A percentile compares a stretch with the other conserved stretches of the same genome.
Conservation (phyloP, 2,329 filamentous ascomycete genomes). For the Xylaria sp. region DNA sequence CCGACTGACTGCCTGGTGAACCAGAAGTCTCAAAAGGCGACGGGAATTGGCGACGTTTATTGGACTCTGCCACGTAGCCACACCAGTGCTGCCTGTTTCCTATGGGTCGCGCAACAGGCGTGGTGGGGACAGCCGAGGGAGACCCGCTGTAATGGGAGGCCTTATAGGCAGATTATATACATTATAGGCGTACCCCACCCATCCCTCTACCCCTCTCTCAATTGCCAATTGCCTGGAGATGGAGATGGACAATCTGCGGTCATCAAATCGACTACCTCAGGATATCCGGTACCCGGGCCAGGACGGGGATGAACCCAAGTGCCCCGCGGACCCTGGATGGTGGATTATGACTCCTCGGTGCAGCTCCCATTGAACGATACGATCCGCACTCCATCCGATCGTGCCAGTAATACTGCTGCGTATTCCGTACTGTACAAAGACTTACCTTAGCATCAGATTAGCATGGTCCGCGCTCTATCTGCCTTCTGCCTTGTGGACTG, state of each 20-base stretch:
- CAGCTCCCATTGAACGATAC: slow-evolving; percentile 13
- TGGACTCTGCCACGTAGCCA: slow-evolving; percentile 28
- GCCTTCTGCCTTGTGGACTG: slow-evolving; percentile 33
- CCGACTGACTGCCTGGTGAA: slow-evolving; percentile 23
- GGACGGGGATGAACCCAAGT: slow-evolving; percentile 1
- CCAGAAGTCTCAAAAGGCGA: neutral
- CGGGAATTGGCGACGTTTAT: slow-evolving; percentile 30
- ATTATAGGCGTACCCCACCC: neutral
- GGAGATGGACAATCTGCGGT: neutral
- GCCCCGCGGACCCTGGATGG: slow-evolving; percentile 27
- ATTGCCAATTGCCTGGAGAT: neutral
- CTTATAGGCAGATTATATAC: too few species aligned
- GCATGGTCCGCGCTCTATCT: slow-evolving; percentile 29
- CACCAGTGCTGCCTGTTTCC: slow-evolving; percentile 31
- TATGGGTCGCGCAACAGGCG: slow-evolving; percentile 20
- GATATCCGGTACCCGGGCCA: neutral
- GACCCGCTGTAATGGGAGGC: neutral
- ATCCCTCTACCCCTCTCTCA: neutral
- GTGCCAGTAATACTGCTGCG: neutral
- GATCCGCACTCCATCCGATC: slow-evolving; percentile 5
- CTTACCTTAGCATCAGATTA: neutral
- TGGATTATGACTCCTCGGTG: slow-evolving; percentile 30
- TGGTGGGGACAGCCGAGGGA: neutral
- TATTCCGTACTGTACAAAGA: too few species aligned
- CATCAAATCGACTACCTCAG: neutral